Evolutionary conservation across 2,329 filamentous ascomycete species (phyloP), one percentile per base, ranked within the genome.

Genomic region (Colletotrichum destructivum): DNA sequence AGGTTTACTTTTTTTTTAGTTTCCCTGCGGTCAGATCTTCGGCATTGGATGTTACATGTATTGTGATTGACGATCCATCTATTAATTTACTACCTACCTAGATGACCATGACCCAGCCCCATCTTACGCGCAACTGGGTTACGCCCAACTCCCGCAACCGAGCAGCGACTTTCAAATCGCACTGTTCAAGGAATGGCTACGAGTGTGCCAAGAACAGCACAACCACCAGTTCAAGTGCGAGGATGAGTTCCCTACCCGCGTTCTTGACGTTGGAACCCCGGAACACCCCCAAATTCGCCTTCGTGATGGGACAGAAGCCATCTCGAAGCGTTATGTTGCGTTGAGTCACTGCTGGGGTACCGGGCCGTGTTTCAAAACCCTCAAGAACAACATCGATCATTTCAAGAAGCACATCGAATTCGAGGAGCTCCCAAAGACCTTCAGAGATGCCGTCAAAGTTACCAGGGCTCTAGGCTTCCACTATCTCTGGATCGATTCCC

Each of bases 311-410:
- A 52, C 16, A 12, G 6, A 2, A 16, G 16, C n/a, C 16, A 23
- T 23, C 4, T 9, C 9, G 6, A 16, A 26, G 4, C 60, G 26
- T 4, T 62, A 62, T 49, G 31, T 21, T 40, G 60, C 60, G 4
- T 44, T 62, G 7, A 62, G 60, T 21, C 60, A 62, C 46, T 62
- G 60, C 26, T 62, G 60, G 60, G 60, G 60, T 26, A 18, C n/a
- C 7, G 35, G 16, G 18, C 35, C 35, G 12, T 15, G 38, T 12
- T 49, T 62, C 9, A 18, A 23, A 11, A 62, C 60, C 12, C 23
- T 60, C 18, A 60, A 35, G 23, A 16, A 26, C 18, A 60, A 60
- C 16, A 31, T 46, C 16, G 13, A 47, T 4, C 11, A 18, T 2
- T 60, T 60, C 23, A 38, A 21, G 6, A 18, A 18, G 21, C 5